These are phyloP conservation scores for Rosa multiflora DNA, from an alignment of 306 rosid genomes.

Conservation along the genomic window DNA sequence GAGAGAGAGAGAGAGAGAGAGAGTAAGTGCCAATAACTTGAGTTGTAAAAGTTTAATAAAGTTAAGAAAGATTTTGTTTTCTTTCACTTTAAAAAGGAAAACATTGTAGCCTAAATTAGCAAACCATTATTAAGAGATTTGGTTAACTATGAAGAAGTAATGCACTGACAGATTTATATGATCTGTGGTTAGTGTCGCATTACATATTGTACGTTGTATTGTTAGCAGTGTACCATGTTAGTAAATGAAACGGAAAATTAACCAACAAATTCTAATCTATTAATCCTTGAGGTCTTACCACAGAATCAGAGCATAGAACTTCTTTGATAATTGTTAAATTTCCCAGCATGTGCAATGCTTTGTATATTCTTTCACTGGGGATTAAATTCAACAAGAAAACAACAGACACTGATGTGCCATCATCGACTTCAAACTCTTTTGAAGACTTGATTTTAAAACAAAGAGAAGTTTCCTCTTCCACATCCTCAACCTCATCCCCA, in stretches of 20 bases:
- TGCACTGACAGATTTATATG: background rate
- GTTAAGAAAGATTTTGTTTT: background rate
- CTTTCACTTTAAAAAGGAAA: background rate
- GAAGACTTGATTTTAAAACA: slow-evolving; percentile 37
- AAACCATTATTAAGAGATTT: background rate
- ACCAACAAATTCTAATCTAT: background rate
- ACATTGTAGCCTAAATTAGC: background rate
- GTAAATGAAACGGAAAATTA: background rate
- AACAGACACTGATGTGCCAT: slow-evolving; percentile 31
- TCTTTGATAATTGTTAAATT: slow-evolving; percentile 28
- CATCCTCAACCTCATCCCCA: slow-evolving; percentile 14
- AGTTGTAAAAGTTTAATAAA: background rate
- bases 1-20: background rate
- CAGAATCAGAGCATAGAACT: slow-evolving; percentile 31
- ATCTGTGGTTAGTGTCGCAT: background rate
- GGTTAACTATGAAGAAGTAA: background rate
- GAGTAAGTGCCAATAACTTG: background rate
- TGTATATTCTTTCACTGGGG: slow-evolving; percentile 55
- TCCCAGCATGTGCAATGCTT: slow-evolving; percentile 36
- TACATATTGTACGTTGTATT: background rate
- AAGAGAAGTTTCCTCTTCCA: slow-evolving; percentile 18
- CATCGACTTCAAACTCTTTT: slow-evolving; percentile 8
- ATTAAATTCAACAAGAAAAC: slow-evolving; percentile 49
- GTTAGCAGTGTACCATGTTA: background rate
- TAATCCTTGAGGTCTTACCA: slow-evolving; percentile 34